Conservation (phyloP, 345 rosid genomes). For the Pistacia vera region DNA sequence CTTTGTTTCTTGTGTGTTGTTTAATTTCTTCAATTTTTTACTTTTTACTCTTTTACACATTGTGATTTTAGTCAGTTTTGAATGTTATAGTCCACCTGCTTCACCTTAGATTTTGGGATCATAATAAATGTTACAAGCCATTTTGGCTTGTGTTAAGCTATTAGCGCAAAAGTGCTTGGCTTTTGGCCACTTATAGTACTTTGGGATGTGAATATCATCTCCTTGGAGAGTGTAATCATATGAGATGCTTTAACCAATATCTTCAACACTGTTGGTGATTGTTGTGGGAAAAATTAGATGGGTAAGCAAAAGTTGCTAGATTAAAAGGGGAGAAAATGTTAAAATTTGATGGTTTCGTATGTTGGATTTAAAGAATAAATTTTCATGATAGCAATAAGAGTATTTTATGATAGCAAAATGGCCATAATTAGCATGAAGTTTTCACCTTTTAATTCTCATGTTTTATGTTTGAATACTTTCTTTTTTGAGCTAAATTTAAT, state of each 20-base stretch:
- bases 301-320: background rate
- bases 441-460: background rate
- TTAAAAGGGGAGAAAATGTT: too few relatives aligned
- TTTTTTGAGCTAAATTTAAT: background rate
- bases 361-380: background rate
- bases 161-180: background rate
- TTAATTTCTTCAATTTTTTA: too few relatives aligned
- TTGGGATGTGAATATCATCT: background rate
- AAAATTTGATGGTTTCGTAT: background rate
- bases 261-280: background rate
- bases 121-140: too few relatives aligned
- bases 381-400: background rate
- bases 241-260: background rate
- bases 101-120: too few relatives aligned
- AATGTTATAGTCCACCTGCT: too few relatives aligned
- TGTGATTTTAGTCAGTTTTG: too few relatives aligned
- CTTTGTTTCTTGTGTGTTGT: background rate
- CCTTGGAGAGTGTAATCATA: background rate
- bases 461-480: background rate
- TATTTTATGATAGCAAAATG: background rate
- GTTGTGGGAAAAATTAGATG: background rate
- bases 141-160: too few relatives aligned
- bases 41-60: too few relatives aligned
- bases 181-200: background rate
- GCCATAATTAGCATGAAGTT: background rate